Conservation (phyloP, 257 asterid genomes). For the Hygrophila difformis region DNA sequence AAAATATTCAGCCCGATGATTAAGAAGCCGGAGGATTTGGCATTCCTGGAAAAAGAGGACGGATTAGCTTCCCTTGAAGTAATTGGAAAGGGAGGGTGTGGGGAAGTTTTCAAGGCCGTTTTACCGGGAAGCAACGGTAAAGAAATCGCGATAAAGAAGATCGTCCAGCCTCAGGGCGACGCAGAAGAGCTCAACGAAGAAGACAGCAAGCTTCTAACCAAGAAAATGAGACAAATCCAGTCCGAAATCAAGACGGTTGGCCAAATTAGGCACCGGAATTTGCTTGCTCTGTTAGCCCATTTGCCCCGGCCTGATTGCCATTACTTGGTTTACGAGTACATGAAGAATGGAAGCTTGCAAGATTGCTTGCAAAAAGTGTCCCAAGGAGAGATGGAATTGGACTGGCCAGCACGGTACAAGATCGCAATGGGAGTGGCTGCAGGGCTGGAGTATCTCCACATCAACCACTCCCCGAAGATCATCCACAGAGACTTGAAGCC, state of each 20-base stretch:
- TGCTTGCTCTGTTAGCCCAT: slow-evolving; percentile 69
- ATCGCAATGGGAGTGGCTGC: slow-evolving; percentile 68
- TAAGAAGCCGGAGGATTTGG: slow-evolving; percentile 69
- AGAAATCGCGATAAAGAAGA: slow-evolving; percentile 70
- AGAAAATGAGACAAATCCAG: slow-evolving; percentile 63
- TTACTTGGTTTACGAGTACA: slow-evolving; percentile 68
- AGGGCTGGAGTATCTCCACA: slow-evolving; percentile 83
- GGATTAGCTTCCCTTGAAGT: slow-evolving; percentile 41
- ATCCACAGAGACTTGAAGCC: slow-evolving; percentile 90
- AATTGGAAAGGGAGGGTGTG: slow-evolving; percentile 89
- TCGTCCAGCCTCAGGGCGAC: slow-evolving; percentile 40
- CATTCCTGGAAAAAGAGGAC: slow-evolving; percentile 67
- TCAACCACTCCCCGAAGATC: slow-evolving; percentile 46
- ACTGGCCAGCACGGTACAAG: slow-evolving; percentile 54
- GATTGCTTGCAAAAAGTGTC: slow-evolving; percentile 39
- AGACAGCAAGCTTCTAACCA: slow-evolving; percentile 54
- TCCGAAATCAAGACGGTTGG: slow-evolving; percentile 89
- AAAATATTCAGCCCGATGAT: slow-evolving; percentile 64
- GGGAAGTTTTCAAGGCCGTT: slow-evolving; percentile 65
- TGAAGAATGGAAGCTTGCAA: slow-evolving; percentile 82
- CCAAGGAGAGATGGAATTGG: slow-evolving; percentile 34
- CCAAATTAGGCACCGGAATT: slow-evolving; percentile 63
- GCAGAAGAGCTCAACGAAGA: slow-evolving; percentile 51
- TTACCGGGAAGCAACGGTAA: slow-evolving; percentile 67
- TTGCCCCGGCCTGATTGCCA: slow-evolving; percentile 75